Evolutionary conservation across 768 basidiomycete genomes (phyloP), one percentile per base, ranked within the genome.

Genomic region (Hericium rajendrae): DNA sequence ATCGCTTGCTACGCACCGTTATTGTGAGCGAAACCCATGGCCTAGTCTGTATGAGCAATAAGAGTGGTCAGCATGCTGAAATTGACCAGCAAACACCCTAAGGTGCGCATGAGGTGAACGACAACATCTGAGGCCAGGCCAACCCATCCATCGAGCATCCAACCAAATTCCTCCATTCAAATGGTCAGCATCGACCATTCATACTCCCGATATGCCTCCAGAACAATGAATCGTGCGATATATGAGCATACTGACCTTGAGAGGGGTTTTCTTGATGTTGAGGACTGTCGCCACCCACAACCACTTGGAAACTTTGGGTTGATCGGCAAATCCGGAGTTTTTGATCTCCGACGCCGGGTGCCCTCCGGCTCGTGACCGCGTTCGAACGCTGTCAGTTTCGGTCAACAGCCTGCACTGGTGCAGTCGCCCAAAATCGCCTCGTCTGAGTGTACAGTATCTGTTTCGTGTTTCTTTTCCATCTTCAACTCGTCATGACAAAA

Each of bases 1-100:
- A 16, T 51, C 22, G 16, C 51, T 39, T 49, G 32, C 18, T 49
- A 71, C 81, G 67, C 48, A 85, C 84, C 86, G 82, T 89, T 89
- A 75, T 88, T 88, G 76, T 85, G 80, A 64, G 73, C 76, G 71
- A 88, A 87, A 81, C 85, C 86, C 86, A 88, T 89, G 65, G 68
- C 72, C 74, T 74, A 76, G 66, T 76, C 78, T 82, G 63, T 53
- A 62, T 53, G 1, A 49, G 60, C n/a, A 51, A 39, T 20, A 55
- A 59, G 60, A 59, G 57, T 41, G n/a, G 60, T 57, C 41, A 67
- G 60, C n/a, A 64, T 57, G 55, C 49, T 53, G 57, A 58, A 57
- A 41, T 16, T 50, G 50, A 50, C 22, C 57, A 48, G 53, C 39
- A 48, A 6, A 37, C 10, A 55, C 32, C 32, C 32, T n/a, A 32